phyloP scores from a whole-genome alignment of 106 monocot species.

The Dioscorea alata region DNA sequence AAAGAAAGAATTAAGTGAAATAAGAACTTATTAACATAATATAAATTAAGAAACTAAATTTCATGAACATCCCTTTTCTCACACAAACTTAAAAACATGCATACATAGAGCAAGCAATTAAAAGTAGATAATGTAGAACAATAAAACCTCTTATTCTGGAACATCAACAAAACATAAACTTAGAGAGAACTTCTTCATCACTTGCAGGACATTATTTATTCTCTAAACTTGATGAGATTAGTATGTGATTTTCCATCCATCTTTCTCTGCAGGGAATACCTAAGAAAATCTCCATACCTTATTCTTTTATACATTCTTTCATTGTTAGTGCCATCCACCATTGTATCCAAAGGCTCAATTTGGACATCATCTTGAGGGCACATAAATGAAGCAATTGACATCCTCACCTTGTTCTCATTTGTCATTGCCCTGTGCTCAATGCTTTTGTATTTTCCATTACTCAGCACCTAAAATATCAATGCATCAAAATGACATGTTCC shows the following conservation, averaged over 20 bases:
- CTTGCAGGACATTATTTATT: not conserved
- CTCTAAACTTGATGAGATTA: not conserved
- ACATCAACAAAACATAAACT: too few relatives aligned
- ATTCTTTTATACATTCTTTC: constrained; percentile 17
- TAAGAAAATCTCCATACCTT: constrained; percentile 14
- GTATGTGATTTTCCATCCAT: constrained; percentile 23
- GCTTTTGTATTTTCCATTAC: constrained; percentile 32
- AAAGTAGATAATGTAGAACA: too few relatives aligned
- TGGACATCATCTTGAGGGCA: constrained; percentile 13
- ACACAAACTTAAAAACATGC: too few relatives aligned
- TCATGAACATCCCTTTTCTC: too few relatives aligned
- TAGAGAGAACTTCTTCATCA: too few relatives aligned
- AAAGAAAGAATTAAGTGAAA: too few relatives aligned
- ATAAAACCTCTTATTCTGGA: too few relatives aligned
- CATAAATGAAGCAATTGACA: constrained; percentile 22
- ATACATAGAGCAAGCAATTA: too few relatives aligned
- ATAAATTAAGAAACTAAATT: too few relatives aligned
- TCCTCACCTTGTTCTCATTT: constrained; percentile 20
- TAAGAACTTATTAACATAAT: too few relatives aligned
- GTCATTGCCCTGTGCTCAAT: constrained; percentile 21
- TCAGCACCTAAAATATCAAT: not conserved
- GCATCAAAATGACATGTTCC: too few relatives aligned
- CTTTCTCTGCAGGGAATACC: constrained; percentile 10
- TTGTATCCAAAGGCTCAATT: constrained; percentile 20
- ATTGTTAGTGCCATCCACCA: constrained; percentile 2